Evolutionary conservation across 257 asterid genomes (phyloP), one percentile per base, ranked within the genome.

Genomic region (Solanum verrucosum): DNA sequence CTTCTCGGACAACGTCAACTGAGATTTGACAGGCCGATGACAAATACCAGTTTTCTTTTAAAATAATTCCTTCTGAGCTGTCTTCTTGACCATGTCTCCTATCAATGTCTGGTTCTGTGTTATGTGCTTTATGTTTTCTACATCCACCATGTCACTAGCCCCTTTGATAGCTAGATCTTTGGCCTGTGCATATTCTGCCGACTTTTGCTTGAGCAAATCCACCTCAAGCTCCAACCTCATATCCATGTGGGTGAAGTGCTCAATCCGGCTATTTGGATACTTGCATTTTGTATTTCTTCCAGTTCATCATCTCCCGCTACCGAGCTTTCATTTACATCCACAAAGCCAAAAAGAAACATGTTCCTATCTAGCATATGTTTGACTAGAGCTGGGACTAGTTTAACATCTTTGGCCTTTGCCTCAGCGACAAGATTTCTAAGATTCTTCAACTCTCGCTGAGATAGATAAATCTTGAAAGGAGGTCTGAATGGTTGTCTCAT

Each of bases 211-310:
- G 97, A 93, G 90, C 88, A 86, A 72, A 90, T 92, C 96, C 78
- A 92, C 94, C 68, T 94, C 98, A 89, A 96, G 94, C 84, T 97
- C 99, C 89, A 1, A 21, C 79, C 93, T 93, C 96, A 94, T 86
- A 92, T 95, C 96, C 96, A 93, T 85, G 93, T 93, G 95, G 93
- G 95, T 93, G 91, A 96, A 93, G 88, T 93, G 91, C 89, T 93
- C 94, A 33, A 95, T 91, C 77, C 87, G 89, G 25, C 95, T 89
- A 89, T 93, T 90, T 90, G 95, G 71, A 94, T 77, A 73, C 92
- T 92, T 74, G 98, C 95, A 88, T 94, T 92, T 84, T 96, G 95
- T 70, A 91, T 89, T 38, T 91, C 95, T 1, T 94, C 88, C 70
- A 93, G 94, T 90, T 93, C 96, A 85, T 93, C 93, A 91, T 89